Conservation (phyloP, 768 basidiomycete species). For the Trametes elegans region DNA sequence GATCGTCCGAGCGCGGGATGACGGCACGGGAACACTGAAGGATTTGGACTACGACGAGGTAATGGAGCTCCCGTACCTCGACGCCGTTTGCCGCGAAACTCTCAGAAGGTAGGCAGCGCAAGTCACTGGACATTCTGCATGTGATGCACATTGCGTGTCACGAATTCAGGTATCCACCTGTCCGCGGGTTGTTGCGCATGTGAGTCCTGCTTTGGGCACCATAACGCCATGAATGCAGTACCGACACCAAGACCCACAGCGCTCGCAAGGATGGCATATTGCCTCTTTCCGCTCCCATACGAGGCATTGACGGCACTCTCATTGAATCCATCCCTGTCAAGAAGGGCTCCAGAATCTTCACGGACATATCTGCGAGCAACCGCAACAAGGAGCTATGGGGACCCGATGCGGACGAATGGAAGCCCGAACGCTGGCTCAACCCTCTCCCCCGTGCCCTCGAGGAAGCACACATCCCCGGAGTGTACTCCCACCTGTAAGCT, state of each 20-base stretch:
- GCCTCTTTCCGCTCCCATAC: constrained; percentile 48
- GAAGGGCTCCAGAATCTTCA: constrained; percentile 43
- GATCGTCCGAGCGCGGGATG: constrained; percentile 17
- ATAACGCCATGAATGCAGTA: too few species aligned
- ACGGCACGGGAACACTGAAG: constrained; percentile 29
- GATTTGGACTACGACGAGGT: constrained; percentile 25
- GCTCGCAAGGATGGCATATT: constrained; percentile 46
- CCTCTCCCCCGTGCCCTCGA: constrained; percentile 4
- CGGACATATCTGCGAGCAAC: constrained; percentile 47
- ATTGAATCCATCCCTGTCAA: constrained; percentile 40
- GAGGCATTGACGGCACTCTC: constrained; percentile 36
- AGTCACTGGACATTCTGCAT: too few species aligned
- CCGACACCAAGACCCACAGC: background rate
- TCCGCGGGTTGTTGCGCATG: background rate
- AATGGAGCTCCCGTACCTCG: constrained; percentile 55
- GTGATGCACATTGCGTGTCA: too few species aligned
- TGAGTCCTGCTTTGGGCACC: background rate
- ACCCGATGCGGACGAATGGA: constrained; percentile 39
- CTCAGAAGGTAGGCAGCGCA: constrained; percentile 23
- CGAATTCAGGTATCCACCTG: constrained; percentile 1
- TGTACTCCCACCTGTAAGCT: constrained; percentile 18
- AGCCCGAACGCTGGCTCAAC: constrained; percentile 34
- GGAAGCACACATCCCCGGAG: constrained; percentile 9
- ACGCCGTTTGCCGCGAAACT: constrained; percentile 58
- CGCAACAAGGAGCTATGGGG: constrained; percentile 44